Evolutionary conservation across 2,329 filamentous ascomycete species (phyloP).

Genomic region (Grosmannia clavigera): DNA sequence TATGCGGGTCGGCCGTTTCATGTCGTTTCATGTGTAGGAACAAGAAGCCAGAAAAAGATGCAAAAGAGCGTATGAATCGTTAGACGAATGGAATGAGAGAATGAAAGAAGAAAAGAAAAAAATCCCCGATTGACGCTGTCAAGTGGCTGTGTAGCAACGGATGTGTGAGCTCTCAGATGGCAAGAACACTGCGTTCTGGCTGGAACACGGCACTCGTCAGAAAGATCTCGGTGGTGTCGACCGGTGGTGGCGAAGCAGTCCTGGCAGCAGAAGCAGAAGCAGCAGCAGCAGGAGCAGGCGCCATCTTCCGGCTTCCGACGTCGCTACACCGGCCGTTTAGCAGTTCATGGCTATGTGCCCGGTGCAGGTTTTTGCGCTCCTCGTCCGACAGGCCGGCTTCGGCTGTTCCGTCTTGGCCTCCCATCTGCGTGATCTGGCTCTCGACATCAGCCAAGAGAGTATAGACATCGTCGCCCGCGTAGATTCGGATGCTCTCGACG

Average conservation of each 20-base stretch:
- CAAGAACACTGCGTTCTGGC: conserved; percentile 17
- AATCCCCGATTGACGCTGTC: not conserved
- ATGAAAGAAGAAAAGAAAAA: not conserved
- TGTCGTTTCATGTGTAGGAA: not conserved
- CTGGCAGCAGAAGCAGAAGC: conserved; percentile 22
- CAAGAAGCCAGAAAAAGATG: not conserved
- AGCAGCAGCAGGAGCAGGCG: conserved; percentile 16
- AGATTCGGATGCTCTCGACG: conserved; percentile 55
- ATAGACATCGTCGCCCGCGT: conserved; percentile 55
- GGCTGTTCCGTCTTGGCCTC: not conserved
- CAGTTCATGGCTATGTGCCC: conserved; percentile 38
- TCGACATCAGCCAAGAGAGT: conserved; percentile 56
- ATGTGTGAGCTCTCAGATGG: not conserved
- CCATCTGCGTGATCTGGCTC: conserved; percentile 39
- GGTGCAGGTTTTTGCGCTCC: conserved; percentile 30
- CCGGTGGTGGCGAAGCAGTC: conserved; percentile 16
- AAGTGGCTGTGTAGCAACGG: too few relatives aligned
- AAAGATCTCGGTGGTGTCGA: conserved; percentile 22
- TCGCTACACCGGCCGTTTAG: conserved; percentile 25
- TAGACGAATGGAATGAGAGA: not conserved
- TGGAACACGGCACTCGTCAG: conserved; percentile 40
- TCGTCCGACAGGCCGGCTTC: conserved; percentile 17
- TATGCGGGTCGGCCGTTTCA: conserved; percentile 2
- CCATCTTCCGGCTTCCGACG: conserved; percentile 11
- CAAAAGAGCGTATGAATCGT: conserved; percentile 1